Base-by-base conservation (phyloP, 495 filamentous ascomycete genomes). In the Aspergillus ostianus region DNA sequence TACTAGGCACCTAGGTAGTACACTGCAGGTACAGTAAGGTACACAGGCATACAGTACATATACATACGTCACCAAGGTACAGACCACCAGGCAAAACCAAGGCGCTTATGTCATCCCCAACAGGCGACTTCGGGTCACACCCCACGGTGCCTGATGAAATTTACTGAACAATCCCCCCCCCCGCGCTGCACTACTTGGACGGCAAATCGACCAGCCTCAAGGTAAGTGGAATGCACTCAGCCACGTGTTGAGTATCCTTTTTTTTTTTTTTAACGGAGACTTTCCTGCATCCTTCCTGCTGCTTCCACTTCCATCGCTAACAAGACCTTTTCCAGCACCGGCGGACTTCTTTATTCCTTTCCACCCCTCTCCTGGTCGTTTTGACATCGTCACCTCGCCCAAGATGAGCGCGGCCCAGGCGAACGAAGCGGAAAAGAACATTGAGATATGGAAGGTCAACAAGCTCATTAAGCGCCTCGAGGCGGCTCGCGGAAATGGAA, bases 371-470 rank as follows among this genome's bases (percentile, higher is more conserved):
- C 70, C 58, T 71, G 71, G 72, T 71, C 65, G 61, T 67, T 57
- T 57, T 56, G 58, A 52, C 66, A 66, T 63, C 58, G 69, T 72
- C 60, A 71, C 67, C 64, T 73, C 69, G 73, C 74, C 82, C 85
- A 94, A 74, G 68, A 97, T 97, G 93, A 94, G 90, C 80, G 85
- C 91, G 75, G 80, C 89, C 70, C 87, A 93, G 77, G 84, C 85
- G 63, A 93, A 87, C 79, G 95, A 98, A 73, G 93, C 92, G 47
- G 94, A 98, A 82, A 97, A 97, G 85, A 98, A 98, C 73, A 92
- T 95, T 58, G 81, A 84, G 69, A 84, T 90, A 77, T 88, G 86
- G 86, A 89, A 91, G 81, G 87, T 98, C 61, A 98, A 98, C 84
- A 98, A 98, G 80, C 79, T 97, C 64, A 94, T 97, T 77, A 97